Evolutionary conservation across 2,329 filamentous ascomycete genomes (phyloP), one percentile per base, ranked within the genome.

Genomic region (Rhinocladiella mackenziei): DNA sequence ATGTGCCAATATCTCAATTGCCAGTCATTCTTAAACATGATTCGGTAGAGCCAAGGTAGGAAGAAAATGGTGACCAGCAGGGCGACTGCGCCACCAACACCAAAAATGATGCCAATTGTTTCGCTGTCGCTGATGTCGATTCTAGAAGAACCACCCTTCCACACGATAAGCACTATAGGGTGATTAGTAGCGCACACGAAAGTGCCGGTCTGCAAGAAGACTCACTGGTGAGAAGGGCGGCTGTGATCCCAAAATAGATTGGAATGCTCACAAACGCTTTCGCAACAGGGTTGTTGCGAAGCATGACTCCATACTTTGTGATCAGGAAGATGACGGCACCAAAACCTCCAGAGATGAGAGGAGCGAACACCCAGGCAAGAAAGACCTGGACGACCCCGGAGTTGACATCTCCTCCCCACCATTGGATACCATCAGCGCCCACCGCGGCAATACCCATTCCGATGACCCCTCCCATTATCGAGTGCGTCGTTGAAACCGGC

Each of bases 331-430:
- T 84, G 60, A 67, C 67, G 30, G 82, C 76, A 47, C 58, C 82
- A 47, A 87, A 86, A 59, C 69, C 70, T 38, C 62, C 84, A 1
- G 83, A 74, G 58, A 84, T 83, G 52, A 69, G 58, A 1, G 84
- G 84, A 19, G 84, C 84, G 75, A 88, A 85, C 55, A 71, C 75
- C 9, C 84, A 72, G 6, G 17, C 5, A 8, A 22, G 7, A 5
- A 22, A 5, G 32, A 13, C 17, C 6, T 22, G 17, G 32, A n/a
- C 3, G 4, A 20, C 32, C 11, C 32, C 83, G 57, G 80, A 80
- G 59, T 79, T 80, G n/a, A 85, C 73, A 50, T 81, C 83, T 60
- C 81, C 79, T 80, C 81, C 84, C 8, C 79, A 80, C 81, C 82
- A 86, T 49, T 82, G 67, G 9, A 85, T 80, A 42, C 77, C 51